phyloP scores from a whole-genome alignment of 164 flowering plant genomes.

The Warburgia ugandensis region DNA sequence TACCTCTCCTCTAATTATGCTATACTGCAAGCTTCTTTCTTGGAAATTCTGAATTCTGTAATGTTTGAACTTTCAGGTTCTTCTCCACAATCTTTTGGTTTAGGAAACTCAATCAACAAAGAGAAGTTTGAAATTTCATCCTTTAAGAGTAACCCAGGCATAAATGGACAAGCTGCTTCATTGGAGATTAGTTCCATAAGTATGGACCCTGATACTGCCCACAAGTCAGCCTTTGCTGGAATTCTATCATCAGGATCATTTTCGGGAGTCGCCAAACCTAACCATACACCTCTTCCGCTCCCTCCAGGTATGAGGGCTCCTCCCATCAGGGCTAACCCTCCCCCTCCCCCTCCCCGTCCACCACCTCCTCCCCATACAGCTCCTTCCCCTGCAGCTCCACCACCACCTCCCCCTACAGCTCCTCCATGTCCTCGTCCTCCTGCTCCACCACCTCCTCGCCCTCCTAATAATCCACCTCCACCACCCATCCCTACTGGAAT shows the following conservation, averaged over 20 bases:
- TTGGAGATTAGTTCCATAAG: conserved; percentile 17
- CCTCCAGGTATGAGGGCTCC: conserved; percentile 43
- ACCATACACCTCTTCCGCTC: conserved; percentile 10
- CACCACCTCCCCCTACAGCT: conserved; percentile 26
- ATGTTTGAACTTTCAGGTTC: conserved; percentile 50
- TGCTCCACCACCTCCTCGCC: conserved; percentile 27
- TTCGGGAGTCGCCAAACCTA: background rate
- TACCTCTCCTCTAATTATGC: background rate
- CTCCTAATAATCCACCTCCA: conserved; percentile 33
- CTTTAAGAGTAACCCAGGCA: conserved; percentile 17
- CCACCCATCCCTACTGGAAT: conserved; percentile 25
- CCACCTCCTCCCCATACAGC: conserved; percentile 45
- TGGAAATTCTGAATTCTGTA: background rate
- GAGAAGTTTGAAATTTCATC: conserved; percentile 31
- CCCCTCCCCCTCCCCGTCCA: conserved; percentile 10
- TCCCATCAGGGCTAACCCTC: conserved; percentile 22
- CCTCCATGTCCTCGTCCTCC: conserved; percentile 26
- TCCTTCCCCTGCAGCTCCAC: conserved; percentile 36
- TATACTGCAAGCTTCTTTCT: background rate
- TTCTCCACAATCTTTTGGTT: conserved; percentile 32
- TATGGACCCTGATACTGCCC: conserved; percentile 16
- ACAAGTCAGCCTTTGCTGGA: conserved; percentile 17
- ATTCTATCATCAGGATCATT: conserved; percentile 15
- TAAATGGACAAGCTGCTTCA: conserved; percentile 19
- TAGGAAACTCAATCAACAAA: conserved; percentile 31